Evolutionary conservation across 2,329 filamentous ascomycete genomes (phyloP).

Genomic region (Calonectria pseudoturangicola): DNA sequence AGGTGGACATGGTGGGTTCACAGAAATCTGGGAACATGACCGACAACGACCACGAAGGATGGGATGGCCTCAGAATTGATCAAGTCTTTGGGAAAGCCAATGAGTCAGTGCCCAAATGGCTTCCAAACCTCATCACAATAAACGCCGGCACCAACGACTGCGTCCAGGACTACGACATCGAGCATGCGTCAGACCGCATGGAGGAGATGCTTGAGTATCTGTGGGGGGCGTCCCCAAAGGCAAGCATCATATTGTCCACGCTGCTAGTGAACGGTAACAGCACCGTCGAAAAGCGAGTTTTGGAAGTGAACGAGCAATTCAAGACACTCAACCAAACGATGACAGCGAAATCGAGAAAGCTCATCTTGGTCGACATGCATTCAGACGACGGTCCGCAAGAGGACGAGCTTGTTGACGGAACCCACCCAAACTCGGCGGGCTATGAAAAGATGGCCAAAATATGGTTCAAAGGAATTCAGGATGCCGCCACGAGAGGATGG

Average conservation of each 20-base stretch:
- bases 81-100: slow-evolving; percentile 60
- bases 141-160: slow-evolving; percentile 68
- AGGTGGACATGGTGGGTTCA: slow-evolving; percentile 65
- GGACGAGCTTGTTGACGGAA: slow-evolving; percentile 61
- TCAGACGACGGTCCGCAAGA: slow-evolving; percentile 53
- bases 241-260: slow-evolving; percentile 63
- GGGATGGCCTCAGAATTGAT: slow-evolving; percentile 64
- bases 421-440: slow-evolving; percentile 62
- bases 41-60: slow-evolving; percentile 67
- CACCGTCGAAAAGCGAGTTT: slow-evolving; percentile 54
- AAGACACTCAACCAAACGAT: slow-evolving; percentile 54
- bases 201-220: slow-evolving; percentile 60
- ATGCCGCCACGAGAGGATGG: slow-evolving; percentile 35
- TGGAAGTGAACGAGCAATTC: slow-evolving; percentile 60
- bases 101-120: slow-evolving; percentile 54
- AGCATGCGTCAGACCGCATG: slow-evolving; percentile 57
- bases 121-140: slow-evolving; percentile 64
- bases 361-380: slow-evolving; percentile 66
- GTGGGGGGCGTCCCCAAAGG: slow-evolving; percentile 55
- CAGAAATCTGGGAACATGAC: slow-evolving; percentile 61
- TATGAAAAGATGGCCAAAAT: slow-evolving; percentile 64
- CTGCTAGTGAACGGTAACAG: slow-evolving; percentile 58
- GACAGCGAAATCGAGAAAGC: slow-evolving; percentile 53
- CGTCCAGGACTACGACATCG: slow-evolving; percentile 57
- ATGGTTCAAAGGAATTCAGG: slow-evolving; percentile 36